These are phyloP conservation scores for Eremochloa ophiuroides DNA, from an alignment of 176 grass and related monocot species.

Conservation along the genomic window DNA sequence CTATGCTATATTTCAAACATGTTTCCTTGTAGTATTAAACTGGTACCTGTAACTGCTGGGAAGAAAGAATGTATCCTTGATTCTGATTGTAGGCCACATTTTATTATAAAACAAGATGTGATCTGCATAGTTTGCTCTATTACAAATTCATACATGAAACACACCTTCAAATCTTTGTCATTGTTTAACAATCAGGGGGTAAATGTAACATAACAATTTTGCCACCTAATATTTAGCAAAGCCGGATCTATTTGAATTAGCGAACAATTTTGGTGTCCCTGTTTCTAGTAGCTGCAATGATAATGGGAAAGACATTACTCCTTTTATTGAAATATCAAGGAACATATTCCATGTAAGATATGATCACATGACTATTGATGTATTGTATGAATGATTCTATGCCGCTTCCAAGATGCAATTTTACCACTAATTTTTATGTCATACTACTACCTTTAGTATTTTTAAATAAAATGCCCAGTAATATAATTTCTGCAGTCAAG, in stretches of 20 bases:
- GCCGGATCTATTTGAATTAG: neutral
- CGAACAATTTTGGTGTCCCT: neutral
- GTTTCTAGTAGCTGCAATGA: neutral
- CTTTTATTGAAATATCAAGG: conserved; percentile 6
- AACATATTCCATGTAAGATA: neutral
- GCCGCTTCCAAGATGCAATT: neutral
- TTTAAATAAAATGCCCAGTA: neutral
- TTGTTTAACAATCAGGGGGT: neutral
- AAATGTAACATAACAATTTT: neutral
- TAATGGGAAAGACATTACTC: neutral
- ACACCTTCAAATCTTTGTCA: neutral
- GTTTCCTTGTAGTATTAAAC: neutral
- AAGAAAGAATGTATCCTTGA: neutral
- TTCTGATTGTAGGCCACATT: neutral
- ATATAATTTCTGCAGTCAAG: neutral
- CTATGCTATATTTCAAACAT: neutral
- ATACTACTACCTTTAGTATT: neutral
- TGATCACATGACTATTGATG: neutral
- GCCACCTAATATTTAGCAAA: neutral
- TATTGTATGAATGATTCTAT: neutral
- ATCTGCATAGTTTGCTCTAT: neutral
- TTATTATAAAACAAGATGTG: neutral
- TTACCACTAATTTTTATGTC: no score
- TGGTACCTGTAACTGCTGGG: neutral
- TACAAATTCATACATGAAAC: neutral